Evolutionary conservation across 2,329 filamentous ascomycete genomes (phyloP).

Genomic region (Pleoardoris graminearum): DNA sequence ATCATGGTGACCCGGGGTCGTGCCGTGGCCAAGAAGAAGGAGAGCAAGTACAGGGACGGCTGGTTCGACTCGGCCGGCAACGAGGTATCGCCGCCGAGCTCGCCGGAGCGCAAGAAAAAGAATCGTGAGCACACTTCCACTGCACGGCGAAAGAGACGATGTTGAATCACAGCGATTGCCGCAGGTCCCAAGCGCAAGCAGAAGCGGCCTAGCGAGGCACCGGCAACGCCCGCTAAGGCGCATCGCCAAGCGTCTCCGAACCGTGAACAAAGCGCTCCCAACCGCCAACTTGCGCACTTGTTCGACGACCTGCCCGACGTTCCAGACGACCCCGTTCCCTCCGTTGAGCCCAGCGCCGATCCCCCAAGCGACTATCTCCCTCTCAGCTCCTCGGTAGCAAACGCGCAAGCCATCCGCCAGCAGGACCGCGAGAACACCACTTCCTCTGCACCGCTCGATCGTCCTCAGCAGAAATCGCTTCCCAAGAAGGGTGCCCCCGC

Average conservation of each 20-base stretch:
- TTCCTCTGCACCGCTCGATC: neutral
- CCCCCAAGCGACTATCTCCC: no score
- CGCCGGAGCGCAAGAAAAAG: neutral
- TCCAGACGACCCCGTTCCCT: neutral
- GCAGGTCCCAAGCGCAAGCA: neutral
- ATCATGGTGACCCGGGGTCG: conserved; percentile 25
- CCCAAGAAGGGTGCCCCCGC: neutral
- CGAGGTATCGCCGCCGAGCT: neutral
- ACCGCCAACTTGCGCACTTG: conserved; percentile 2
- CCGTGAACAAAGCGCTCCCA: conserved; percentile 3
- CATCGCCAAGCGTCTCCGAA: neutral
- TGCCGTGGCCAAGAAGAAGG: conserved; percentile 27
- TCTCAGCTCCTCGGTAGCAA: neutral
- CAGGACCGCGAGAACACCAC: neutral
- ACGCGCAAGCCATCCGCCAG: neutral
- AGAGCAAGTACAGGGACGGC: conserved; percentile 14
- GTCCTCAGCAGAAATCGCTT: neutral
- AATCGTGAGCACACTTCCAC: neutral
- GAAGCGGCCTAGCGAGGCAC: conserved; percentile 9
- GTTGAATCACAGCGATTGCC: neutral
- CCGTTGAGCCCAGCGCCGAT: neutral
- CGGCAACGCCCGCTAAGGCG: no score
- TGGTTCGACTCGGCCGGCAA: conserved; percentile 17
- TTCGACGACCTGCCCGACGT: neutral
- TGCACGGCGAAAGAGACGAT: neutral